These are phyloP conservation scores for Penicillium diatomitis DNA, from an alignment of 495 filamentous ascomycete species.

Conservation along the genomic window DNA sequence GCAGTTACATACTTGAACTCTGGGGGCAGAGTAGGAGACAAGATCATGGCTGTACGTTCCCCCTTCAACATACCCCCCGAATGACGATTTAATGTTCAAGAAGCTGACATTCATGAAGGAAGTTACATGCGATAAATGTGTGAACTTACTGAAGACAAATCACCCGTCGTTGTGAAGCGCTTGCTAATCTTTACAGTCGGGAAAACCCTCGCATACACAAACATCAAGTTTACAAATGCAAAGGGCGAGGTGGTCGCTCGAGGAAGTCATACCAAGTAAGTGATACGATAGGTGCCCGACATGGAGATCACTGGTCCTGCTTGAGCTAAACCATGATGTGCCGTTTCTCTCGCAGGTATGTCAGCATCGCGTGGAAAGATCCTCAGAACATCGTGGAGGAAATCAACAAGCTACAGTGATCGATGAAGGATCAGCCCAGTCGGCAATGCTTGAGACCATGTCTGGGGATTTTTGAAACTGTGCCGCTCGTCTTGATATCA, in stretches of 20 bases:
- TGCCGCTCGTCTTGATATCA: too few species aligned
- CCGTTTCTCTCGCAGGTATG: conserved; percentile 29
- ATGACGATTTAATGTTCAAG: neutral
- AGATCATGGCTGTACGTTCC: conserved; percentile 49
- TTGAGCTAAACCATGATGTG: too few species aligned
- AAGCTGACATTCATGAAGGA: conserved; percentile 35
- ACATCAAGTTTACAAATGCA: conserved; percentile 66
- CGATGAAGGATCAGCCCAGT: too few species aligned
- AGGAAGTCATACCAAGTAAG: conserved; percentile 94
- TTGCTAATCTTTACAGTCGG: conserved; percentile 51
- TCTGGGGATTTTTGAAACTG: too few species aligned
- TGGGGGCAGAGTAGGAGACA: conserved; percentile 76
- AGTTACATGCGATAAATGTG: conserved; percentile 81
- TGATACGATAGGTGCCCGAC: neutral
- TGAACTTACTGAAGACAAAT: conserved; percentile 3
- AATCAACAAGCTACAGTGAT: conserved; percentile 17
- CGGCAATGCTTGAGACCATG: too few species aligned
- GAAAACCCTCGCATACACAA: conserved; percentile 85
- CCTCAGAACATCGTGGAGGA: conserved; percentile 50
- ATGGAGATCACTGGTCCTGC: too few species aligned
- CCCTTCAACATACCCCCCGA: neutral
- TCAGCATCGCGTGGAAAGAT: conserved; percentile 51
- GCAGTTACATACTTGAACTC: conserved; percentile 83
- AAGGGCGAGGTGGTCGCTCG: conserved; percentile 72
- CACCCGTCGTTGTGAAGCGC: neutral